phyloP scores from a whole-genome alignment of 192 early-diverging fungal genomes.

The Haplosporangium gracile region DNA sequence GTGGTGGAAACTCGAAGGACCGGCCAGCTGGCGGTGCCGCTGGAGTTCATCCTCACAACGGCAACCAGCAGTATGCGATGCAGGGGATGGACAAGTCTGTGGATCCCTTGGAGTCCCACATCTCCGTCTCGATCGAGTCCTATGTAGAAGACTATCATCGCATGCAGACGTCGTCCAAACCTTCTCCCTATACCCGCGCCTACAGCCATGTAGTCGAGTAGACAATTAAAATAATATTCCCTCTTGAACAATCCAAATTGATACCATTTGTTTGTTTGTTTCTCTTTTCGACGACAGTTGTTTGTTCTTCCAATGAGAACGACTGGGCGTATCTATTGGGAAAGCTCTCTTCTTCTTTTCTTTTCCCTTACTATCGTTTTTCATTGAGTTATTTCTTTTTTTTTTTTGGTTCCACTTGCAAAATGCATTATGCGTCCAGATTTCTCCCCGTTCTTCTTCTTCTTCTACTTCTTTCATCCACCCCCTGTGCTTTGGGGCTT shows the following conservation, averaged over 20 bases:
- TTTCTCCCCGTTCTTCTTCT: neutral
- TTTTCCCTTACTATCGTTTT: neutral
- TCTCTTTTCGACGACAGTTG: neutral
- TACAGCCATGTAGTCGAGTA: conserved; percentile 2
- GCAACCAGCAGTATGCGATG: conserved; percentile 8
- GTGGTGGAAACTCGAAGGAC: neutral
- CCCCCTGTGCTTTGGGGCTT: neutral
- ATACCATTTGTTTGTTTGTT: neutral
- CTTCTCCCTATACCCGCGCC: neutral
- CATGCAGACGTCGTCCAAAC: conserved; percentile 6
- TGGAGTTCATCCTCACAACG: neutral
- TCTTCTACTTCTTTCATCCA: neutral
- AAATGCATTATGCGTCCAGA: neutral
- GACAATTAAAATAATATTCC: neutral
- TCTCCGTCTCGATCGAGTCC: conserved; percentile 44
- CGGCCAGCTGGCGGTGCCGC: neutral
- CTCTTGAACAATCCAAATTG: neutral
- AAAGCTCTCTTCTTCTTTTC: neutral
- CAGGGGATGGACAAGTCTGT: conserved; percentile 19
- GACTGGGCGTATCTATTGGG: neutral
- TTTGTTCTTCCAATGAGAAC: neutral
- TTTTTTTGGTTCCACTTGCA: neutral
- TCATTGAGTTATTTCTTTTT: neutral
- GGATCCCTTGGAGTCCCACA: conserved; percentile 19
- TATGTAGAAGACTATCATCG: conserved; percentile 50